Base-by-base conservation (phyloP, 163 green algal genomes). In the Scenedesmus sp. region DNA sequence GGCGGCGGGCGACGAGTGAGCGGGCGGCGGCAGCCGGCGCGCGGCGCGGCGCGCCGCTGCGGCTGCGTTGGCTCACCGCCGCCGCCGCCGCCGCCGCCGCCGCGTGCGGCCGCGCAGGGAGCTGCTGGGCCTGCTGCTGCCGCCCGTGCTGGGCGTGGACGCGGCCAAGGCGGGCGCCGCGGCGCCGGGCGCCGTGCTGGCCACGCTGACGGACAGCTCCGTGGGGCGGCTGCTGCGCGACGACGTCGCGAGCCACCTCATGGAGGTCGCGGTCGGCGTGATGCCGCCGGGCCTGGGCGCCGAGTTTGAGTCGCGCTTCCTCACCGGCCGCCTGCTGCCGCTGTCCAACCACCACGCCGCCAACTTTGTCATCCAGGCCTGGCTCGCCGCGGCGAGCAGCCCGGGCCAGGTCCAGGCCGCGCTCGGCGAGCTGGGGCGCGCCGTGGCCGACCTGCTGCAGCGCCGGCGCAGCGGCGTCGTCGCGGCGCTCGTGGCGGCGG, bases 331-430 rank as follows among this genome's bases (percentile, higher is more conserved):
- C 20, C 62, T 94, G 65, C 34, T 75, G 26, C 51, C 81, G 33
- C 69, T 96, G 70, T 83, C 88, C 14, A 65, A 79, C 63, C 90
- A 95, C 78, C 84, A 88, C 26, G 67, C 28, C 1, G 92, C 89
- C 63, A 96, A 96, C 69, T 95, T 95, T 87, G 88, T 89, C 24
- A 80, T 96, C n/a, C 92, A 96, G 83, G 87, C 90, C 4, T 84
- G 77, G 42, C 72, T 95, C 36, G 81, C 84, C 11, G 75, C 86
- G 15, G 60, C 84, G 11, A 72, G 67, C 33, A 86, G 50, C 28
- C 72, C 85, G 17, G 60, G 80, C 10, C 70, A 78, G 71, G 71
- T 70, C 17, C 17, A 36, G 6, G 42, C 29, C 5, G 42, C 53
- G 1, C 18, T 80, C 17, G 36, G 13, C 18, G 86, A 90, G 69